Conservation (phyloP, 108 stramenopile species). For the Pseudonitzschia pungens region DNA sequence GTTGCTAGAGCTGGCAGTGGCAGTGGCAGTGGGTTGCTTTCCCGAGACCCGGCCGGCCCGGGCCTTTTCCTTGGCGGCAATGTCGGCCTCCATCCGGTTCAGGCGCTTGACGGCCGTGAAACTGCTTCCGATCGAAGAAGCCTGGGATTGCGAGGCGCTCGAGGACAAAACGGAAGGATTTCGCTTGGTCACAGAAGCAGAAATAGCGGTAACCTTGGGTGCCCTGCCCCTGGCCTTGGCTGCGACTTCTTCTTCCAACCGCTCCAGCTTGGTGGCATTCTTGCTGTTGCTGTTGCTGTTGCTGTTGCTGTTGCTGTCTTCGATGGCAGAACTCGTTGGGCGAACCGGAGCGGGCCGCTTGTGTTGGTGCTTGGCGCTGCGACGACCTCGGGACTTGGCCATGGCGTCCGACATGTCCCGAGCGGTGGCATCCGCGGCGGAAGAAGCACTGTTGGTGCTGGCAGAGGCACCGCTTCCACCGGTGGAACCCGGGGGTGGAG, state of each 20-base stretch:
- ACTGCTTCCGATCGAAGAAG: neutral
- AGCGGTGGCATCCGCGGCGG: neutral
- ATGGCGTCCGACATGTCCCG: conserved; percentile 7
- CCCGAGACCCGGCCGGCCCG: conserved; percentile 1
- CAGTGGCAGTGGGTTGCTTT: neutral
- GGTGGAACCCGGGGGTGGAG: neutral
- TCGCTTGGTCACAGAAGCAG: neutral
- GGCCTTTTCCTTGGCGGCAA: conserved; percentile 26
- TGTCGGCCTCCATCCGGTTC: conserved; percentile 24
- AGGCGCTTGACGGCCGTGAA: conserved; percentile 1
- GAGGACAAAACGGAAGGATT: neutral
- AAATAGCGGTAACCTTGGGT: neutral
- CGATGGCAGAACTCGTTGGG: neutral
- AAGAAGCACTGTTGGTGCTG: neutral
- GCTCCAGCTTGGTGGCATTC: conserved; percentile 3
- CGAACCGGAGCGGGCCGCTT: neutral
- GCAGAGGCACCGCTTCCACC: neutral
- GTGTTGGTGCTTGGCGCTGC: neutral
- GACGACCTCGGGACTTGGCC: conserved; percentile 5
- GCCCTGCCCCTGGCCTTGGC: conserved; percentile 2
- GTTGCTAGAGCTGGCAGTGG: neutral
- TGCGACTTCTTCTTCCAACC: conserved; percentile 9
- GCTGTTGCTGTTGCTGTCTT: neutral
- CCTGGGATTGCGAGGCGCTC: neutral
- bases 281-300: neutral